phyloP scores from a whole-genome alignment of 225 moss, liverwort and hornwort genomes.

The Ulota crispa region DNA sequence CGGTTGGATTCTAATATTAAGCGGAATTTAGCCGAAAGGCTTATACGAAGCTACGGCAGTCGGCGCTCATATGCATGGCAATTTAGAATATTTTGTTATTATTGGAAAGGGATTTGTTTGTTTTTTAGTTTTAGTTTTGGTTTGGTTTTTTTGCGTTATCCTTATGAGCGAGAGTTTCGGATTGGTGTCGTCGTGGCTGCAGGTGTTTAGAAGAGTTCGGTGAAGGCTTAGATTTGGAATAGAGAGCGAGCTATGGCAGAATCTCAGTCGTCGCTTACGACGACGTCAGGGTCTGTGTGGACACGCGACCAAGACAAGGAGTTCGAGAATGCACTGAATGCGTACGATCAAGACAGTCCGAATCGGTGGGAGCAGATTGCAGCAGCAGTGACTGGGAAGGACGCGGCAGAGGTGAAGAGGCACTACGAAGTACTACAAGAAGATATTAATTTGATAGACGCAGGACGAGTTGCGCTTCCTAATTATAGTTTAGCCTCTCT shows the following conservation, averaged over 20 bases:
- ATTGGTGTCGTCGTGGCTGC: conserved; percentile 4
- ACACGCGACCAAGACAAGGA: conserved; percentile 74
- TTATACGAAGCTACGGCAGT: background rate
- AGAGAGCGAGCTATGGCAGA: conserved; percentile 42
- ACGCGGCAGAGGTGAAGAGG: conserved; percentile 72
- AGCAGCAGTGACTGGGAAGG: conserved; percentile 70
- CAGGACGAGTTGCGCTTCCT: conserved; percentile 78
- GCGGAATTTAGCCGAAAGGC: background rate
- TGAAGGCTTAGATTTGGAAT: conserved; percentile 5
- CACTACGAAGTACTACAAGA: conserved; percentile 79
- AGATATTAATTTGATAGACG: conserved; percentile 74
- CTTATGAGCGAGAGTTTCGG: conserved; percentile 12
- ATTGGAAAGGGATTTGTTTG: background rate
- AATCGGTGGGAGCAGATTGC: conserved; percentile 84
- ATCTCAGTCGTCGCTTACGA: conserved; percentile 57
- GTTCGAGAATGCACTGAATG: conserved; percentile 81
- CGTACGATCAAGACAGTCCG: conserved; percentile 55
- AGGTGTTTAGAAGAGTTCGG: conserved; percentile 6
- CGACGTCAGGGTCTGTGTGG: conserved; percentile 57
- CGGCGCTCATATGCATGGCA: background rate
- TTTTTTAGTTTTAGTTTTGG: too few relatives aligned
- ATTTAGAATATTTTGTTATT: background rate
- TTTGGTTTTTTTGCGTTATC: background rate
- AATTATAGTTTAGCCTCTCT: conserved; percentile 73
- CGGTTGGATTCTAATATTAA: conserved; percentile 15